phyloP scores from a whole-genome alignment of 2,329 filamentous ascomycete species.

The Chrysoporthe deuterocubensis region DNA sequence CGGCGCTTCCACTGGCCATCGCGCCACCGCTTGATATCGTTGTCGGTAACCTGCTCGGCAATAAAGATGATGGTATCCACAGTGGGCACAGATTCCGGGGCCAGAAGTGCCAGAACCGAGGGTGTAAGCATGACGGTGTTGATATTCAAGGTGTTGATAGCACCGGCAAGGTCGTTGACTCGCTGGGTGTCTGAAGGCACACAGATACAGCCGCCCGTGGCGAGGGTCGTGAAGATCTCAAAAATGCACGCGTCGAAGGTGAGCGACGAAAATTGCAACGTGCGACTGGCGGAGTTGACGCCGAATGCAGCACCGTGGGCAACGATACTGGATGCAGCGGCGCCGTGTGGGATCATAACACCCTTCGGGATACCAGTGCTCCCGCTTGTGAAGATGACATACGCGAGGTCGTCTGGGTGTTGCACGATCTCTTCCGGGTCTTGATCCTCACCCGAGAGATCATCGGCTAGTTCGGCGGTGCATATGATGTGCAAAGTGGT shows the following conservation, averaged over 20 bases:
- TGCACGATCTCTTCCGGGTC: no score
- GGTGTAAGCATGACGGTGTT: constrained; percentile 28
- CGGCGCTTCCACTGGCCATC: constrained; percentile 44
- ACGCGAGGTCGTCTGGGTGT: not conserved
- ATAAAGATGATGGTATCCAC: constrained; percentile 3
- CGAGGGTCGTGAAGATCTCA: constrained; percentile 30
- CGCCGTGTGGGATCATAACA: constrained; percentile 42
- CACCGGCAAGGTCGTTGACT: constrained; percentile 39
- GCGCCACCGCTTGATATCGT: constrained; percentile 41
- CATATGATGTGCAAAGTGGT: not conserved
- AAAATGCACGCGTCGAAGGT: constrained; percentile 39
- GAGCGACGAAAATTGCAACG: constrained; percentile 40
- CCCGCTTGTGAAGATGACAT: constrained; percentile 58
- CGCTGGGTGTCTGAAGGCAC: constrained; percentile 45
- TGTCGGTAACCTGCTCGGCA: constrained; percentile 4
- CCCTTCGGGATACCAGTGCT: constrained; percentile 60
- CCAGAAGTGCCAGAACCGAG: constrained; percentile 21
- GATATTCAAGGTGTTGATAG: constrained; percentile 29
- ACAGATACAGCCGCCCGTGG: constrained; percentile 38
- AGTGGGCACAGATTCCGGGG: constrained; percentile 18
- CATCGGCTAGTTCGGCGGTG: not conserved
- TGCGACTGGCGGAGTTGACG: constrained; percentile 34
- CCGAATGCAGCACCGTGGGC: constrained; percentile 30
- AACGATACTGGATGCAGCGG: not conserved
- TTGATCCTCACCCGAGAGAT: no score